A percentile compares a stretch with the other conserved stretches of the same genome.
Conservation (phyloP, 441 rosid genomes). For the Jatropha podagrica region DNA sequence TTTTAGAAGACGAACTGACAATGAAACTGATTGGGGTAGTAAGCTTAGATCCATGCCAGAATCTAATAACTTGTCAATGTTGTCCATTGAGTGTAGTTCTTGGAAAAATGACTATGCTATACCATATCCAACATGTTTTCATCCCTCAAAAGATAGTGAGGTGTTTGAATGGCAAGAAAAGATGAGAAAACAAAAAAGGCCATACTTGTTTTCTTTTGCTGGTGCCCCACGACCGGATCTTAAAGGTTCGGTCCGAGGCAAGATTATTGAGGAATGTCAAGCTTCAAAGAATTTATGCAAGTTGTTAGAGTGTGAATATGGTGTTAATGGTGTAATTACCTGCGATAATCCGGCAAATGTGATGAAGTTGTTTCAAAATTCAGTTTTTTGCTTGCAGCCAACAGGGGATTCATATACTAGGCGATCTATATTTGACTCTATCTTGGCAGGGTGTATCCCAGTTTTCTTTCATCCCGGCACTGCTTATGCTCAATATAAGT, state of each 20-base stretch:
- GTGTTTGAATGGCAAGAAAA: conserved; percentile 59
- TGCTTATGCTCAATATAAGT: conserved; percentile 68
- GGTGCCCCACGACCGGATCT: conserved; percentile 77
- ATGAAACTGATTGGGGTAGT: conserved; percentile 71
- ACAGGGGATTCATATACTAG: conserved; percentile 86
- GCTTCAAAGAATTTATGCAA: conserved; percentile 53
- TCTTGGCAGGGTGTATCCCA: conserved; percentile 82
- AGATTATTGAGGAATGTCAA: conserved; percentile 67
- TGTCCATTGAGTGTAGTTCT: conserved; percentile 68
- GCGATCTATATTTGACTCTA: conserved; percentile 71
- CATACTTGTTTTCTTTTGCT: conserved; percentile 64
- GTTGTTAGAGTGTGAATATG: conserved; percentile 63
- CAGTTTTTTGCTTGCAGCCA: conserved; percentile 81
- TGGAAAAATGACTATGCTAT: conserved; percentile 75
- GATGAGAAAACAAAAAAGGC: conserved; percentile 47
- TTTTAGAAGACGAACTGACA: conserved; percentile 66
- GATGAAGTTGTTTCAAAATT: conserved; percentile 58
- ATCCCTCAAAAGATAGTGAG: conserved; percentile 53
- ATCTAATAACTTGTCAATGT: conserved; percentile 62
- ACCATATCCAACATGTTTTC: conserved; percentile 86
- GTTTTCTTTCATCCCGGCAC: conserved; percentile 87
- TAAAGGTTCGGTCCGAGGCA: conserved; percentile 56
- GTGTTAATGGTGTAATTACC: conserved; percentile 48
- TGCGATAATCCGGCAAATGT: conserved; percentile 67
- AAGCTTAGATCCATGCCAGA: conserved; percentile 70